Percentiles rank a stretch among this genome's conserved stretches.
Evolutionary conservation across 148 eudicot species (phyloP).

Genomic region (Chenopodium album): DNA sequence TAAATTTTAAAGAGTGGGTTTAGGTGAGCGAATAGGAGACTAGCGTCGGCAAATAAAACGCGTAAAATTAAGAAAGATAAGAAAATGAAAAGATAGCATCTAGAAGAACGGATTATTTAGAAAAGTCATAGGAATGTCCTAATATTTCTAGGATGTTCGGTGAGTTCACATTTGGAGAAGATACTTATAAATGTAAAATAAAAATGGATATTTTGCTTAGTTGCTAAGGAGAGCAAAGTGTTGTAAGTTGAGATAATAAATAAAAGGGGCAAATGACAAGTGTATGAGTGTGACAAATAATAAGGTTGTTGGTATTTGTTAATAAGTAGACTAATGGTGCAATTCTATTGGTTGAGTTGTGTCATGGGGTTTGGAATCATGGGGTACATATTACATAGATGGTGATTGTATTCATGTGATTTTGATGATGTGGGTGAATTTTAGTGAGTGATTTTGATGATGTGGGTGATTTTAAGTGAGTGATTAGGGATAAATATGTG

Average conservation of each 20-base stretch:
- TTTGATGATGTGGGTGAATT: no score
- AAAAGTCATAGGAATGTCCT: constrained; percentile 15
- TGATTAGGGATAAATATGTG: neutral
- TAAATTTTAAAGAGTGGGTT: neutral
- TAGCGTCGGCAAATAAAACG: constrained; percentile 19
- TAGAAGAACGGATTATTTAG: constrained; percentile 15
- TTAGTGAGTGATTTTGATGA: no score
- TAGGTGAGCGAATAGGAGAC: constrained; percentile 23
- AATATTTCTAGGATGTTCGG: constrained; percentile 6
- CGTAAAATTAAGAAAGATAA: neutral
- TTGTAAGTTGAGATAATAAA: neutral
- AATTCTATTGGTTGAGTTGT: neutral
- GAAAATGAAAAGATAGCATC: constrained; percentile 6
- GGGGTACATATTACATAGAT: no score
- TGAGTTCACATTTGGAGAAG: constrained; percentile 20
- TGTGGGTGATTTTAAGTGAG: no score
- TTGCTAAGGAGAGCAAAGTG: constrained; percentile 31
- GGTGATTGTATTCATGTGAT: no score
- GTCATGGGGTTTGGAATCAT: neutral
- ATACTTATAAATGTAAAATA: neutral
- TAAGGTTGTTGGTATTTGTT: neutral
- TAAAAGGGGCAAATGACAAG: neutral
- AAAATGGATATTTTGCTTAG: constrained; percentile 23
- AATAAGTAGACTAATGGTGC: neutral
- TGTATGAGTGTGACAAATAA: neutral